Base-by-base conservation (phyloP, 768 basidiomycete genomes). In the Lyophyllum shimeji region DNA sequence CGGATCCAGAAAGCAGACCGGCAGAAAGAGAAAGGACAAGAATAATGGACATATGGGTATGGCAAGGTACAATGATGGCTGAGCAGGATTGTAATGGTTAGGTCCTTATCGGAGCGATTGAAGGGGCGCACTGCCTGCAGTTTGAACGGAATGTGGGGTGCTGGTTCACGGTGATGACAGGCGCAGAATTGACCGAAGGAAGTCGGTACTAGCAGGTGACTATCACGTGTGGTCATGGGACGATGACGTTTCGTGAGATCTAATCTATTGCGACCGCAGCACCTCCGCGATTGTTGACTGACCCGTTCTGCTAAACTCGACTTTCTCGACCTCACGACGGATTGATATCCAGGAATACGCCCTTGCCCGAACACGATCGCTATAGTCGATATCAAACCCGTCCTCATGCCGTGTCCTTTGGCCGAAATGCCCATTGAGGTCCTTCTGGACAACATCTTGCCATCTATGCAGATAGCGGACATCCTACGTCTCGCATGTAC, bases 401-500 rank as follows among this genome's bases (percentile, higher is more conserved):
- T 60, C 54, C 82, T 82, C 78, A 57, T 67, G 13, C 50, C 57
- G 27, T 46, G 15, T 18, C 12, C 9, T 8, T 61, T 89, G 24
- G 60, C 75, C 20, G 78, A 84, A 52, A 63, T 94, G 15, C 93
- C 93, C 2, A 67, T 87, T 23, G 93, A 95, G 68, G 74, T 93
- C n/a, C 67, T 93, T 27, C 70, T 91, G 21, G 92, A 95, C 67
- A 81, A 88, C 59, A 57, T 95, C 3, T 72, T 91, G 6, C 85
- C 86, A 20, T 63, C 69, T 8, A 71, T 93, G 25, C 69, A 79
- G 9, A 67, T 84, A 25, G 60, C 65, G 12, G 86, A 87, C 66
- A 71, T 95, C 20, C 69, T 85, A 2, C 71, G 71, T 42, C 76
- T 96, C 7, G 77, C 78, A 3, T 71, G 69, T n/a, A 87, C 88